A percentile compares a stretch with the other conserved stretches of the same genome.
phyloP scores from a whole-genome alignment of 768 basidiomycete genomes.

The Boletus rubescentipes region DNA sequence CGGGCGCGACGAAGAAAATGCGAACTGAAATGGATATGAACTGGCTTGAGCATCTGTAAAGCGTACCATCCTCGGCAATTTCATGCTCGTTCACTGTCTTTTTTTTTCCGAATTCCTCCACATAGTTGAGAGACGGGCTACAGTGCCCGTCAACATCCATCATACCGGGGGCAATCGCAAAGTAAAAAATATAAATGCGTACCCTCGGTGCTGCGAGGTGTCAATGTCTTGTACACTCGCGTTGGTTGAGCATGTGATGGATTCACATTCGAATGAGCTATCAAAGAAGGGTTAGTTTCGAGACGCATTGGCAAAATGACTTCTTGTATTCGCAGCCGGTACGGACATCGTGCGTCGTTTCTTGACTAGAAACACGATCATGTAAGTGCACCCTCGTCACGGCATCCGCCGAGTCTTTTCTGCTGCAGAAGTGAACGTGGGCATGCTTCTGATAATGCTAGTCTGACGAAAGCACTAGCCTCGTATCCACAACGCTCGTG shows the following conservation, averaged over 20 bases:
- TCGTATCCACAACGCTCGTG: not conserved
- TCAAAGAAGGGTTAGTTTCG: not conserved
- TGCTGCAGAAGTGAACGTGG: not conserved
- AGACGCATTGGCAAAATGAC: not conserved
- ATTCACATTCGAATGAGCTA: not conserved
- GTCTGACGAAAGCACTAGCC: not conserved
- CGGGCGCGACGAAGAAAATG: too few species aligned
- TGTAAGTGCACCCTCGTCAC: not conserved
- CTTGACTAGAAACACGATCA: not conserved
- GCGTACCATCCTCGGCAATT: not conserved
- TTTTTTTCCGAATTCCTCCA: not conserved
- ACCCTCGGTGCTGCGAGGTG: not conserved
- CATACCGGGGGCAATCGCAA: not conserved
- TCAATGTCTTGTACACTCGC: not conserved
- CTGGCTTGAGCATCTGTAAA: slow-evolving; percentile 5
- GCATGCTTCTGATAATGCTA: not conserved
- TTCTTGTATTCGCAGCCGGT: slow-evolving; percentile 3
- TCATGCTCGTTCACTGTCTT: slow-evolving; percentile 2
- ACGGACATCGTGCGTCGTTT: not conserved
- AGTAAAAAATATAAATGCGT: not conserved
- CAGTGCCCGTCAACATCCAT: not conserved
- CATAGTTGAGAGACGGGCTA: slow-evolving; percentile 7
- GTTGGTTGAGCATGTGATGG: not conserved
- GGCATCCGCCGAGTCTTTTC: not conserved
- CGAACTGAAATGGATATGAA: not conserved